Evolutionary conservation across 2,329 filamentous ascomycete genomes (phyloP).

Genomic region (Microsporum ferrugineum): DNA sequence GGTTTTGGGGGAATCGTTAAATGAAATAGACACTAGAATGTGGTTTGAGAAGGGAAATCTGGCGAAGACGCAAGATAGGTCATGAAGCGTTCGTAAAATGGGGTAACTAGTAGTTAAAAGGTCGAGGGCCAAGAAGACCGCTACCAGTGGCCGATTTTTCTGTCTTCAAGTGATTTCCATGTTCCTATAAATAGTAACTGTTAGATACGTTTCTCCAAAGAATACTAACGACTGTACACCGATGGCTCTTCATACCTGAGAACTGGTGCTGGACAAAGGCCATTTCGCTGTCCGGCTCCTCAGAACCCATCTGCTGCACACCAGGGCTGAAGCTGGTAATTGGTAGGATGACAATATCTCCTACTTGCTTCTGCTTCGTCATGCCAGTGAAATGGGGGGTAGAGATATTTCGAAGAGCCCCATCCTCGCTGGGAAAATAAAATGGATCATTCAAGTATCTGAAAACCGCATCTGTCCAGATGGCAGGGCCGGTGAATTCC

Average conservation of each 20-base stretch:
- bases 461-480: constrained; percentile 91
- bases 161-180: constrained; percentile 62
- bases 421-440: constrained; percentile 64
- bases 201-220: neutral
- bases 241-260: constrained; percentile 53
- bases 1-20: neutral
- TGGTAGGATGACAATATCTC: constrained; percentile 84
- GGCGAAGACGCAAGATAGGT: neutral
- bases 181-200: constrained; percentile 42
- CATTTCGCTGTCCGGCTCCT: constrained; percentile 82
- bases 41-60: neutral
- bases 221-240: neutral
- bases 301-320: constrained; percentile 83
- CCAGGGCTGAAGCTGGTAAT: constrained; percentile 97
- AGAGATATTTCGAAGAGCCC: constrained; percentile 61
- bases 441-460: constrained; percentile 83
- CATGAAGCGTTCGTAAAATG: neutral
- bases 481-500: constrained; percentile 84
- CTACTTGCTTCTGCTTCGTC: constrained; percentile 68
- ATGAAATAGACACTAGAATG: neutral
- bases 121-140: too few relatives aligned
- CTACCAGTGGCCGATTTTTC: constrained; percentile 48
- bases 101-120: neutral
- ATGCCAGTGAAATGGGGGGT: constrained; percentile 87
- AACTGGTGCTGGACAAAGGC: constrained; percentile 97